Conservation (phyloP, 2,329 filamentous ascomycete species). For the Cephalotrichum gorgonifer region DNA sequence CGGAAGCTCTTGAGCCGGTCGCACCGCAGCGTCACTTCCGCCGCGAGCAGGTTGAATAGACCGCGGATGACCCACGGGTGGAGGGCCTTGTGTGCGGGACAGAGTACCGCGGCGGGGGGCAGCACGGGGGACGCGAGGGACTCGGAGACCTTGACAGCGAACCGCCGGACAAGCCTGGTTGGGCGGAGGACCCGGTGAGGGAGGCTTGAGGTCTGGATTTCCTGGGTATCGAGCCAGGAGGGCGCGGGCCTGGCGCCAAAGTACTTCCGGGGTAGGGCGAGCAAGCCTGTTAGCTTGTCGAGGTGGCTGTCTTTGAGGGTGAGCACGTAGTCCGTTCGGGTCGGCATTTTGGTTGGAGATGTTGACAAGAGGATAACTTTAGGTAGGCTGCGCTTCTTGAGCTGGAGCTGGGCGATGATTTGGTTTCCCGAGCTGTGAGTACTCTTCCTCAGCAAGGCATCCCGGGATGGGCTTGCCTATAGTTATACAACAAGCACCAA, state of each 20-base stretch:
- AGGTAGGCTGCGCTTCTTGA: no score
- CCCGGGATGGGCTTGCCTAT: no score
- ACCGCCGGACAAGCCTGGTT: slow-evolving; percentile 18
- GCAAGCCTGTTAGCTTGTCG: slow-evolving; percentile 21
- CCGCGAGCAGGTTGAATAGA: slow-evolving; percentile 28
- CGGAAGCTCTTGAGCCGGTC: slow-evolving; percentile 16
- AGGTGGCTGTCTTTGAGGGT: slow-evolving; percentile 16
- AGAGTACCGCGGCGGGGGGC: slow-evolving; percentile 24
- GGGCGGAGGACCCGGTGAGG: slow-evolving; percentile 17
- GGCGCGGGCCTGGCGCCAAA: slow-evolving; percentile 18
- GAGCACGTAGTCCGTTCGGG: slow-evolving; percentile 1
- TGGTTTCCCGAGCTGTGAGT: no score
- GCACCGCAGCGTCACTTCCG: slow-evolving; percentile 27
- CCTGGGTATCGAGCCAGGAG: slow-evolving; percentile 25
- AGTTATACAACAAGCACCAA: no score
- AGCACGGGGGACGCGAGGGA: slow-evolving; percentile 9
- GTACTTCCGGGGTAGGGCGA: slow-evolving; percentile 23
- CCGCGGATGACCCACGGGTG: slow-evolving; percentile 31
- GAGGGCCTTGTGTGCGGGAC: slow-evolving; percentile 26
- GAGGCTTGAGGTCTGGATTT: slow-evolving; percentile 12
- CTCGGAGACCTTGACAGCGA: slow-evolving; percentile 20
- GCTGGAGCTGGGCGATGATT: no score
- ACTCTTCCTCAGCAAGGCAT: no score
- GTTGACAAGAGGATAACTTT: no score
- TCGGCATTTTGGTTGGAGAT: not conserved